These are phyloP conservation scores for Arxiozyma heterogenica DNA, from an alignment of 1,139 yeast genomes.

Conservation along the genomic window DNA sequence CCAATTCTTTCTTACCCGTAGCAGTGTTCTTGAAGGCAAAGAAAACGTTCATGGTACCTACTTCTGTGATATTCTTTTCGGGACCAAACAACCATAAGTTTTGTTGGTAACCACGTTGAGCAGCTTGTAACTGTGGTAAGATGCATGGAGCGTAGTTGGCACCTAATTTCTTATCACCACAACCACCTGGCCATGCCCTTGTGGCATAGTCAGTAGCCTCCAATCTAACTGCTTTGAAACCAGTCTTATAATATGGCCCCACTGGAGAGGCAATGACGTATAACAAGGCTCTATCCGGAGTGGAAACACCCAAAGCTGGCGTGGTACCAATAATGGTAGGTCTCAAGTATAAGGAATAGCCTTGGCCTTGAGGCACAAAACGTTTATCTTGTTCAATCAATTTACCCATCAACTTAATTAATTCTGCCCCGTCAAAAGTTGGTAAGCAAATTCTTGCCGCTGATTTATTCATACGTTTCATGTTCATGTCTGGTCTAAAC, in stretches of 20 bases:
- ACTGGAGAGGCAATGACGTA: conserved; percentile 90
- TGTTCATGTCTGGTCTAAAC: conserved; percentile 86
- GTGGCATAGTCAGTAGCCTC: conserved; percentile 94
- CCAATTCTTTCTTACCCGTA: conserved; percentile 82
- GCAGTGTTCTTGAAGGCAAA: conserved; percentile 61
- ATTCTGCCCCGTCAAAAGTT: conserved; percentile 66
- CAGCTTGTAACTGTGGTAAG: conserved; percentile 82
- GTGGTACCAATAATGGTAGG: conserved; percentile 94
- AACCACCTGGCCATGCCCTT: conserved; percentile 99
- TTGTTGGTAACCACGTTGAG: conserved; percentile 82
- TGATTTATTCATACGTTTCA: conserved; percentile 82
- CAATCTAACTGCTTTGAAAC: conserved; percentile 85
- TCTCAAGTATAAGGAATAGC: conserved; percentile 84
- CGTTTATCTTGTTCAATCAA: conserved; percentile 63
- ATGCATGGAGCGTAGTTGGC: conserved; percentile 96
- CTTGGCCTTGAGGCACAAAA: conserved; percentile 74
- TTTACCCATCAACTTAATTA: conserved; percentile 64
- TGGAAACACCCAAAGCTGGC: conserved; percentile 71
- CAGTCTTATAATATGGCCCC: conserved; percentile 83
- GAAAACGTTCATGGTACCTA: conserved; percentile 94
- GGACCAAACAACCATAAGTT: conserved; percentile 94
- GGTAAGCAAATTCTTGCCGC: conserved; percentile 86
- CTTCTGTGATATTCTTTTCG: conserved; percentile 85
- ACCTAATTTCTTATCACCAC: conserved; percentile 90
- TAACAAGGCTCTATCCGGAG: conserved; percentile 72